Base-by-base conservation (phyloP, 2,329 filamentous ascomycete species). In the Talaromyces atroroseus region DNA sequence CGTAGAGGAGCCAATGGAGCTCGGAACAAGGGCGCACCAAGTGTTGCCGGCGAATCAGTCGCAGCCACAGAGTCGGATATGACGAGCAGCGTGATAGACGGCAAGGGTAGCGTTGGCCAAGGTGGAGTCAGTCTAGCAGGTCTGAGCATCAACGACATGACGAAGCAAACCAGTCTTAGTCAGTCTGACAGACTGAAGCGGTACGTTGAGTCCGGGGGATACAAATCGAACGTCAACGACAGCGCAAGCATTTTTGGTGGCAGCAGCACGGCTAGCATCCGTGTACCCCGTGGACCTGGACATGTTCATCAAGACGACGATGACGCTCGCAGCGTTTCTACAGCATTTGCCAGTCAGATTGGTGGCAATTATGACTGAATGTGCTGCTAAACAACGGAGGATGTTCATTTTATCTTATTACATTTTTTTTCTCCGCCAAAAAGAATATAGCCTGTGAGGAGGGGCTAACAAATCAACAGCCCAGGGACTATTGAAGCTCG, bases 321-420 rank as follows among this genome's bases (percentile, higher is more conserved):
- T 63, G 94, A 97, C 70, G 90, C 94, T 67, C 90, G 94, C 75
- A 97, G 92, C 74, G 85, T 97, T 66, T 96, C 90, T 68, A 97
- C 94, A 52, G 92, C 92, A 49, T 99, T 97, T 76, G 92, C 92
- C 60, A 96, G 91, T 76, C 94, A 97, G 74, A 85, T 96, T 63
- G 91, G 90, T 56, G 80, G 80, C 44, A 80, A 77, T 64, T 84
- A 83, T 65, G 82, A 84, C 69, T 84, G 80, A 84, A 21, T 14
- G 24, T 7, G 26, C 26, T 42, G 21, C 24, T 42, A 29, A 11
- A n/a, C 26, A 24, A 21, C 18, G n/a, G 18, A 32, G 11, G 8
- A 36, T 36, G 32, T 16, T 36, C 32, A 36, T 16, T 16, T 36
- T 2, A 14, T 36, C 16, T 16, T 16, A 36, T 32, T 32, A 36